phyloP scores from a whole-genome alignment of 2,329 filamentous ascomycete species.

The Talaromyces sp. region DNA sequence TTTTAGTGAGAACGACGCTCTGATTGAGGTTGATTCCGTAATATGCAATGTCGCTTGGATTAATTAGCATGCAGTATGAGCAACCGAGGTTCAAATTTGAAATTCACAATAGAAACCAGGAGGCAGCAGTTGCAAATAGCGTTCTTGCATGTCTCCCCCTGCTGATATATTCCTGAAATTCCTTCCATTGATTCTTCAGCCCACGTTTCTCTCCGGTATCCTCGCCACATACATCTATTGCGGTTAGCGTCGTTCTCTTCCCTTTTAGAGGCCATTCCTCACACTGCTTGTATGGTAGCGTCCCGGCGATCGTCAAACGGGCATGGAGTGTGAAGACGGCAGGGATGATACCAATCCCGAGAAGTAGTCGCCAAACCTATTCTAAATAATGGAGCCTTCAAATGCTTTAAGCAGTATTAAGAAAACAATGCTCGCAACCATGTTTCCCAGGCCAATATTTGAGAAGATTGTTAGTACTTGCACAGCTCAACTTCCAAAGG shows the following conservation, averaged over 20 bases:
- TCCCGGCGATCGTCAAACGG: constrained; percentile 28
- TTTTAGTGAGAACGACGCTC: constrained; percentile 34
- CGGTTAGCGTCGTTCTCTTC: neutral
- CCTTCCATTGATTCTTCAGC: constrained; percentile 22
- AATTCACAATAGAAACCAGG: constrained; percentile 35
- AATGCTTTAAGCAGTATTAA: constrained; percentile 23
- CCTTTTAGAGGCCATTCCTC: neutral
- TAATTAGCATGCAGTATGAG: neutral
- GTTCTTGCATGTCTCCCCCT: constrained; percentile 37
- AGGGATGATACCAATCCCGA: constrained; percentile 29
- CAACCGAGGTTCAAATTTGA: too few relatives aligned
- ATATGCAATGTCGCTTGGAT: constrained; percentile 31
- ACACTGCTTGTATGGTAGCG: constrained; percentile 18
- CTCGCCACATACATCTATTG: constrained; percentile 16
- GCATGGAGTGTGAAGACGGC: constrained; percentile 27
- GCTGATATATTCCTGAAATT: constrained; percentile 35
- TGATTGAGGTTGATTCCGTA: constrained; percentile 42
- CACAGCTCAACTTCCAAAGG: constrained; percentile 18
- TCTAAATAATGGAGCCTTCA: constrained; percentile 18
- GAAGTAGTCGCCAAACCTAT: constrained; percentile 28
- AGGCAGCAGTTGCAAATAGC: constrained; percentile 34
- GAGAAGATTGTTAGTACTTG: constrained; percentile 26
- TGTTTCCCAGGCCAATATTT: constrained; percentile 26
- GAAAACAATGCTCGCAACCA: constrained; percentile 23
- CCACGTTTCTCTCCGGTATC: constrained; percentile 13